A percentile compares a stretch with the other conserved stretches of the same genome.
Evolutionary conservation across 139 green algal species (phyloP).

Genomic region (Yamagishiella unicocca): DNA sequence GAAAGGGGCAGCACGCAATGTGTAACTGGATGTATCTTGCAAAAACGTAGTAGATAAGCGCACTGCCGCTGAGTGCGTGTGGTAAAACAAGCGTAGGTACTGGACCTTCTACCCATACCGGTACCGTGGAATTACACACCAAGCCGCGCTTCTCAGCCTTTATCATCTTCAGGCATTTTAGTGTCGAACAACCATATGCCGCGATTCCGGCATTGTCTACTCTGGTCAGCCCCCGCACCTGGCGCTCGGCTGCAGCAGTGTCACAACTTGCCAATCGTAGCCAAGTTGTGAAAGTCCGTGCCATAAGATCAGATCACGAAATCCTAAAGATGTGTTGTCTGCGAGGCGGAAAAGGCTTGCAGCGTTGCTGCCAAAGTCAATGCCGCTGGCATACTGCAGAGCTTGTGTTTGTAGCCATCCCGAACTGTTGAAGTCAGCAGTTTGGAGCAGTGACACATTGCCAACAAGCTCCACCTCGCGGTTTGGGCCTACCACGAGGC

Average conservation of each 20-base stretch:
- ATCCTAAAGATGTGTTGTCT: background rate
- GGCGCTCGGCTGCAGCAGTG: background rate
- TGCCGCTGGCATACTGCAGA: background rate
- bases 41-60: no score
- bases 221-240: no score
- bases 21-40: no score
- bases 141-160: no score
- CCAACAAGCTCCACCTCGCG: conserved; percentile 18
- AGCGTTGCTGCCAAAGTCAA: background rate
- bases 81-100: no score
- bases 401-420: background rate
- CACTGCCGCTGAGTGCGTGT: no score
- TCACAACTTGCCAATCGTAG: background rate
- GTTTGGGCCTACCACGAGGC: background rate
- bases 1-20: background rate
- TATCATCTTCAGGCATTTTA: no score
- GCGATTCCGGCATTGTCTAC: no score
- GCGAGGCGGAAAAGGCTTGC: background rate
- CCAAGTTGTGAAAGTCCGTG: background rate
- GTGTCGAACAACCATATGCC: no score
- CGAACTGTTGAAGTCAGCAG: background rate
- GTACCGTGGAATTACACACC: no score
- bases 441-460: background rate
- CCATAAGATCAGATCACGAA: background rate
- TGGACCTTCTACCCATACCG: no score